Evolutionary conservation across 2,329 filamentous ascomycete genomes (phyloP), one percentile per base, ranked within the genome.

Genomic region (Exutisphaerella laricina): DNA sequence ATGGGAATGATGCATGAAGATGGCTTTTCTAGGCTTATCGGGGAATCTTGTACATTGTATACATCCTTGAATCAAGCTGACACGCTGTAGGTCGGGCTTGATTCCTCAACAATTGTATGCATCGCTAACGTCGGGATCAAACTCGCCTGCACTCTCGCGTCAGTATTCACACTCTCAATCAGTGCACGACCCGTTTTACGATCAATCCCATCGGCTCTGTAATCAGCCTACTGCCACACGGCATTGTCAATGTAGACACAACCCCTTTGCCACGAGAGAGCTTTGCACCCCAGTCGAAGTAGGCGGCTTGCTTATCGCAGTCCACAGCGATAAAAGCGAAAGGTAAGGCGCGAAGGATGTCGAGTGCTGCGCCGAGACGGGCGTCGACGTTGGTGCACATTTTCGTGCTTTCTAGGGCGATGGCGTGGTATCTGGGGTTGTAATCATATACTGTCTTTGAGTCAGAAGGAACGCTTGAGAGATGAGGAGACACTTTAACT

Each of bases 371-470:
- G n/a, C 53, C 54, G 3, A 56, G 39, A 4, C 43, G 26, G n/a
- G 55, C 45, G 51, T 25, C 28, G 4, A 53, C 51, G 28, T 50
- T 50, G n/a, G 28, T 31, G 3, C 40, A 18, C 13, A 32, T 46
- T 36, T 48, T 39, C n/a, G 43, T 43, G 36, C 55, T 55, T 42
- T 53, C 41, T 12, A 49, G 2, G 4, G 75, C 72, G 1, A 77
- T 68, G 1, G 68, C 59, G 0, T 67, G 68, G 41, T 73, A 66
- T 17, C 71, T 62, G 0, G 64, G 52, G 43, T 74, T 56, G 25
- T 73, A 65, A 51, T 79, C 75, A 36, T 79, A 65, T 34, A 66
- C 75, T 0, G 71, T 76, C 12, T n/a, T n/a, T n/a, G n/a, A n/a
- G n/a, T n/a, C n/a, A n/a, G n/a, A n/a, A n/a, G n/a, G n/a, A n/a